phyloP scores from a whole-genome alignment of 2,329 filamentous ascomycete genomes.

The Penicillium palitans region DNA sequence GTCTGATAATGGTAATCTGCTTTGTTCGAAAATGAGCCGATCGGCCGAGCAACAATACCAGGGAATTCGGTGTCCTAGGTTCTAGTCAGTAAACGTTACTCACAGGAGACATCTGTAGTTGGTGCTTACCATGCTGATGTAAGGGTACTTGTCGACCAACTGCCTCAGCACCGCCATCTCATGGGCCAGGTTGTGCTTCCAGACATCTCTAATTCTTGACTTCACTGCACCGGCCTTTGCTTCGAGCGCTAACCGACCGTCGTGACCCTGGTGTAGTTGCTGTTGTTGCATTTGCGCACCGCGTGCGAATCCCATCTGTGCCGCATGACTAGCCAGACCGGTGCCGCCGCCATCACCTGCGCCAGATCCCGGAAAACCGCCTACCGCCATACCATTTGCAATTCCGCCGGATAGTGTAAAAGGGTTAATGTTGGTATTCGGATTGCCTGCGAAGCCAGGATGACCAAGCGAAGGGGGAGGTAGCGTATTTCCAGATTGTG shows the following conservation, averaged over 20 bases:
- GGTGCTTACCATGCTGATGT: slow-evolving; percentile 87
- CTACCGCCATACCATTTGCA: slow-evolving; percentile 59
- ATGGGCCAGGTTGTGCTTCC: slow-evolving; percentile 85
- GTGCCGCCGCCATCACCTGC: slow-evolving; percentile 60
- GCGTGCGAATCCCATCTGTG: slow-evolving; percentile 82
- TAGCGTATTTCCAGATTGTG: slow-evolving; percentile 50
- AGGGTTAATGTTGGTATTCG: slow-evolving; percentile 67
- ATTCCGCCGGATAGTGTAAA: slow-evolving; percentile 57
- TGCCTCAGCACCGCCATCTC: slow-evolving; percentile 84
- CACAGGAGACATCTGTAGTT: neutral
- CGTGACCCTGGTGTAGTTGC: slow-evolving; percentile 51
- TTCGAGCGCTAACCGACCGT: slow-evolving; percentile 55
- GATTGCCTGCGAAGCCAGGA: slow-evolving; percentile 65
- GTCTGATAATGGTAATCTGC: slow-evolving; percentile 99
- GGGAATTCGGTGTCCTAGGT: slow-evolving; percentile 92
- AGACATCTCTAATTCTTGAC: slow-evolving; percentile 89
- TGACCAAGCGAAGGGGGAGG: slow-evolving; percentile 64
- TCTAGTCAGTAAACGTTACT: slow-evolving; percentile 15
- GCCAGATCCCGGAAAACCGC: slow-evolving; percentile 56
- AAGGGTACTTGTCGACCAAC: slow-evolving; percentile 86
- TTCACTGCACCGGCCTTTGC: slow-evolving; percentile 62
- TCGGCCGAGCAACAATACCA: slow-evolving; percentile 92
- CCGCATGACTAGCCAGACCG: slow-evolving; percentile 81
- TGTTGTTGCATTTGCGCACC: slow-evolving; percentile 66
- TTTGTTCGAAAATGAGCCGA: slow-evolving; percentile 91